Evolutionary conservation across 768 basidiomycete species (phyloP).

Genomic region (Russula earlei): DNA sequence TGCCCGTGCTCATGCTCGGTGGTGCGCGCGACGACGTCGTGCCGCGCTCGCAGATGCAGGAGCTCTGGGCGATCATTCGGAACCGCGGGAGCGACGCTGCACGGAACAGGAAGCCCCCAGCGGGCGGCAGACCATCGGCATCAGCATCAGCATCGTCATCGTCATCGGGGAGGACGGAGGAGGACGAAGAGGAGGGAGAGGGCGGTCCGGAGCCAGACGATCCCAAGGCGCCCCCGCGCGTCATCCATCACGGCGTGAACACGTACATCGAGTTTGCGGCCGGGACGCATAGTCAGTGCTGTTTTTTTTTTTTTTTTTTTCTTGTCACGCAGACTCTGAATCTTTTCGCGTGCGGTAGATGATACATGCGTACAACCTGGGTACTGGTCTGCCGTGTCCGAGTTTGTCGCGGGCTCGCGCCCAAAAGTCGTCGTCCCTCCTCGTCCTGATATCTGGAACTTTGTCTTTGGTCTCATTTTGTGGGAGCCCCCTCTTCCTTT

Average conservation of each 20-base stretch:
- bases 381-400: constrained; percentile 25
- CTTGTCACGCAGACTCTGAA: not conserved
- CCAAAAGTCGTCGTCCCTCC: not conserved
- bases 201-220: not conserved
- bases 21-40: constrained; percentile 67
- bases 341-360: constrained; percentile 16
- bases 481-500: not conserved
- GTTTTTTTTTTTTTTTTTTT: not conserved
- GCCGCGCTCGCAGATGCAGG: constrained; percentile 66
- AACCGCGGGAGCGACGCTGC: constrained; percentile 11
- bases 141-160: no score
- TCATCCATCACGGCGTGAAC: constrained; percentile 17
- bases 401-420: constrained; percentile 20
- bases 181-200: constrained; percentile 1
- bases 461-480: not conserved
- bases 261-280: constrained; percentile 23
- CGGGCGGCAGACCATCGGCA: no score
- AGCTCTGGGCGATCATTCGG: constrained; percentile 53
- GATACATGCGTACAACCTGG: constrained; percentile 27
- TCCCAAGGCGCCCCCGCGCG: constrained; percentile 1
- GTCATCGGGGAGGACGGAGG: not conserved
- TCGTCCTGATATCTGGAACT: not conserved
- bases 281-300: constrained; percentile 25
- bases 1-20: constrained; percentile 76
- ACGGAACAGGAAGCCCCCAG: not conserved